Percentiles rank a stretch among this genome's conserved stretches.
Evolutionary conservation across 768 basidiomycete species (phyloP).

Genomic region (Suillus hirtellus): DNA sequence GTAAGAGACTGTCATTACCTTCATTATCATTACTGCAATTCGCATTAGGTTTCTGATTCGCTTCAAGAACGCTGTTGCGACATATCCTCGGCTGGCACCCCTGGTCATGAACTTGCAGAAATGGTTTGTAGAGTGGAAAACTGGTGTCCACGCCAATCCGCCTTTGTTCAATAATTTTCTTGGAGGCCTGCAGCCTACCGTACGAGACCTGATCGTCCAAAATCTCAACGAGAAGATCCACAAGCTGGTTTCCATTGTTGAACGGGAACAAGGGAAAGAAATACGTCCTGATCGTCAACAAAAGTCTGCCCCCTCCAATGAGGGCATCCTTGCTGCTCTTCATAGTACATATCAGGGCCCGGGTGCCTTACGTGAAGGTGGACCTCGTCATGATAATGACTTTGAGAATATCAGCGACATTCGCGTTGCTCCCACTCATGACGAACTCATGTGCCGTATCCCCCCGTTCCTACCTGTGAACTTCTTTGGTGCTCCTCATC

Average conservation of each 20-base stretch:
- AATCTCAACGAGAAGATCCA: constrained; percentile 33
- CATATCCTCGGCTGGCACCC: constrained; percentile 43
- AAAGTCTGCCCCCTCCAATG: constrained; percentile 16
- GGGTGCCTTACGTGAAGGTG: constrained; percentile 46
- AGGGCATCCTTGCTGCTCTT: constrained; percentile 42
- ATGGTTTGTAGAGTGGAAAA: constrained; percentile 52
- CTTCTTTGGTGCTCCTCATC: constrained; percentile 62
- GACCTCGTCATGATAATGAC: constrained; percentile 73
- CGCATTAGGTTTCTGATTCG: constrained; percentile 50
- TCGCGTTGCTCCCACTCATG: constrained; percentile 67
- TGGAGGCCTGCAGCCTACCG: constrained; percentile 20
- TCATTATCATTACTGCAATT: constrained; percentile 7
- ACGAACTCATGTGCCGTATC: constrained; percentile 53
- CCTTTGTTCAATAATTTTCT: constrained; percentile 51
- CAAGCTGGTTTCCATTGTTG: constrained; percentile 44
- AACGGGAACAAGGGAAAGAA: constrained; percentile 47
- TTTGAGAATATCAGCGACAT: constrained; percentile 54
- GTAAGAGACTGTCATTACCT: constrained; percentile 33
- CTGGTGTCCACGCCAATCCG: constrained; percentile 37
- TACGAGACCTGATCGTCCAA: constrained; percentile 39
- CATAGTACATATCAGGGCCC: constrained; percentile 53
- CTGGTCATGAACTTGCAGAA: constrained; percentile 42
- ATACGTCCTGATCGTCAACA: constrained; percentile 22
- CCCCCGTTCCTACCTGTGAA: constrained; percentile 65
- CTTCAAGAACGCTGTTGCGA: constrained; percentile 55